Percentiles rank a stretch among this genome's conserved stretches.
These are phyloP conservation scores for Anaeramoeba ignava DNA, from an alignment of 78 protist species.

Conservation along the genomic window DNA sequence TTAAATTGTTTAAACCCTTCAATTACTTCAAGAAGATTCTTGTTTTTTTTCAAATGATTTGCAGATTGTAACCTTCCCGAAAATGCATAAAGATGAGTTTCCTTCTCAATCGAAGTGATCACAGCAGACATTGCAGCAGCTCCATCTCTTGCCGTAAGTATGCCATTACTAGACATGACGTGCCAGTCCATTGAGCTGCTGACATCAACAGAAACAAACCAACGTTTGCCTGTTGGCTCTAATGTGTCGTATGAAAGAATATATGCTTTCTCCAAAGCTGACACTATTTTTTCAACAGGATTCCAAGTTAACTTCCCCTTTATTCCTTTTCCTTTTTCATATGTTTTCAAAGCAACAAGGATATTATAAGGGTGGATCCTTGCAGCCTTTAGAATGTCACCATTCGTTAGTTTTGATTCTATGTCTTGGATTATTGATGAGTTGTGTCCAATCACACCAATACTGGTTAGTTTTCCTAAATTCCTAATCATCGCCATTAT, in stretches of 20 bases:
- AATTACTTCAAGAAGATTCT: too few species aligned
- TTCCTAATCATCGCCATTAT: conserved; percentile 16
- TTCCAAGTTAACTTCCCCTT: background rate
- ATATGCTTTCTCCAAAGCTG: conserved; percentile 2
- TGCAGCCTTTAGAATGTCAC: background rate
- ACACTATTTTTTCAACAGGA: background rate
- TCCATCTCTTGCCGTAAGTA: conserved; percentile 6
- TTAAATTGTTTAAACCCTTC: too few species aligned
- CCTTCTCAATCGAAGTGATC: conserved; percentile 11
- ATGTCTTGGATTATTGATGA: too few species aligned
- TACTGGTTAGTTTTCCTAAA: background rate
- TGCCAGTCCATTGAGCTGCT: conserved; percentile 10
- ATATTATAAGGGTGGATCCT: conserved; percentile 21
- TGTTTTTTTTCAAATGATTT: background rate
- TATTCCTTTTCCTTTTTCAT: conserved; percentile 8
- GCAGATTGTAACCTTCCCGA: background rate
- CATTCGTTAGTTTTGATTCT: background rate
- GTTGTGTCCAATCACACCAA: too few species aligned
- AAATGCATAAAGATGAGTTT: background rate
- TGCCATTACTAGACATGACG: background rate
- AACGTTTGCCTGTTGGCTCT: conserved; percentile 14
- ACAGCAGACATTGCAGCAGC: conserved; percentile 13
- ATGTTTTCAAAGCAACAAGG: conserved; percentile 5
- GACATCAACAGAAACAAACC: conserved; percentile 18
- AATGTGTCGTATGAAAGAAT: background rate